Evolutionary conservation across 768 basidiomycete genomes (phyloP), one percentile per base, ranked within the genome.

Genomic region (Suillus tomentosus): DNA sequence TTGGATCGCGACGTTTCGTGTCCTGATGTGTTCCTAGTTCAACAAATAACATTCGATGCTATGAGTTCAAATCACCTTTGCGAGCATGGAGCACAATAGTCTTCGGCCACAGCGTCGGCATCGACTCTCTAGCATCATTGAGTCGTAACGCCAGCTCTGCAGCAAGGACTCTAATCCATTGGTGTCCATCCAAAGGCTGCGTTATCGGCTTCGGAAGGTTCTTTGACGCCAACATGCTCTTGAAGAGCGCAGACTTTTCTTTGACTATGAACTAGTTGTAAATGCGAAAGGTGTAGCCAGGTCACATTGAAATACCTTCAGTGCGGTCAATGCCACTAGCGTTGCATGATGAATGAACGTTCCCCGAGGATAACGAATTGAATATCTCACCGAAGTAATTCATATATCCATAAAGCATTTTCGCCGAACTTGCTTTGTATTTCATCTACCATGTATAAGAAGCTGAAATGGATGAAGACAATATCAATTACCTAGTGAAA

Each of bases 211-310:
- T 85, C 0, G 90, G 87, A 27, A 98, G 84, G 71, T 98, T 99
- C 75, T 99, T 99, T n/a, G 94, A 90, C 0, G 95, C 94, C 61
- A 95, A 79, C 96, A 99, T 99, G 70, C 92, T 94, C 79, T 97
- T 98, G 66, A 85, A 89, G 37, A 91, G 77, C 0, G 82, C 79
- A 17, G 88, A 82, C 74, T 94, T 94, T 71, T 94, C 92, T 71
- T 93, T 95, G 42, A 98, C 96, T 96, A 72, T 45, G 48, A 15
- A 10, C 64, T 61, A 48, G 40, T 50, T 45, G 73, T 45, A 65
- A 60, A 63, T 36, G 36, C 24, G 31, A 27, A 51, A 45, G 11
- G 36, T 53, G 62, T 36, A 22, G n/a, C n/a, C 36, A 62, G 34
- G 27, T 19, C 47, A 36, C 3, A 53, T 42, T 55, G 24, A 62